A percentile compares a stretch with the other conserved stretches of the same genome.
Conservation (phyloP, 176 grass and related monocot species). For the Cenchrus fungigraminus region DNA sequence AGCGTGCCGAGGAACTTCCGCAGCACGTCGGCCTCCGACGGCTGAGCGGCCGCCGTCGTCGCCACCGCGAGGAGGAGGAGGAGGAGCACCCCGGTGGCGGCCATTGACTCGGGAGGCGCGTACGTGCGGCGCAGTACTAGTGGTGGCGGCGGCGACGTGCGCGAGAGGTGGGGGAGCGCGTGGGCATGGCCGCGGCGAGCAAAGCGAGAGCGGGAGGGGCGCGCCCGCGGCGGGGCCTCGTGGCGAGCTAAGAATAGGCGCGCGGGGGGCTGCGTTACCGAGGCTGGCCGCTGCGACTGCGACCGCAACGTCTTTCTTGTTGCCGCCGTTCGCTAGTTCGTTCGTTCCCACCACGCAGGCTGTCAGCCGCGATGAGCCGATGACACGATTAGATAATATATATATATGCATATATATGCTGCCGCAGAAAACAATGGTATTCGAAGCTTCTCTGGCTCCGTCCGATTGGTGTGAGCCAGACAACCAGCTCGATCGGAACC, state of each 20-base stretch:
- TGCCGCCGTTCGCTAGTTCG: not conserved
- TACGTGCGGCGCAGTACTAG: slow-evolving; percentile 32
- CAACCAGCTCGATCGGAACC: not conserved
- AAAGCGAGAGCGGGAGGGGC: too few relatives aligned
- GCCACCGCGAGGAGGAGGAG: slow-evolving; percentile 29
- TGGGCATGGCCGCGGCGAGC: not conserved
- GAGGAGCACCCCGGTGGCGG: slow-evolving; percentile 40
- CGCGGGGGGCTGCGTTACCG: slow-evolving; percentile 32
- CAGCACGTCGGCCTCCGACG: slow-evolving; percentile 41
- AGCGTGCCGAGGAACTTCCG: slow-evolving; percentile 49
- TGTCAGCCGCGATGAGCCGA: not conserved
- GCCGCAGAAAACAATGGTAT: not conserved
- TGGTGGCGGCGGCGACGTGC: slow-evolving; percentile 22
- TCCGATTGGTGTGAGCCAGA: not conserved
- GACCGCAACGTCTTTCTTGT: slow-evolving; percentile 38
- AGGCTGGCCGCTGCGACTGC: not conserved
- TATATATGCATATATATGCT: not conserved
- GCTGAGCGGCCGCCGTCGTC: not conserved
- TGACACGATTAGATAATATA: not conserved
- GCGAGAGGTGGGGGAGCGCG: slow-evolving; percentile 26
- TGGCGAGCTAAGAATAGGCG: slow-evolving; percentile 53
- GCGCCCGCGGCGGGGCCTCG: not conserved
- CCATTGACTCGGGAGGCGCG: slow-evolving; percentile 28
- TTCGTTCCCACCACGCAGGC: not conserved
- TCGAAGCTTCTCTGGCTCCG: not conserved